Evolutionary conservation across 345 rosid genomes (phyloP).

Genomic region (Euphorbia pulcherrima): DNA sequence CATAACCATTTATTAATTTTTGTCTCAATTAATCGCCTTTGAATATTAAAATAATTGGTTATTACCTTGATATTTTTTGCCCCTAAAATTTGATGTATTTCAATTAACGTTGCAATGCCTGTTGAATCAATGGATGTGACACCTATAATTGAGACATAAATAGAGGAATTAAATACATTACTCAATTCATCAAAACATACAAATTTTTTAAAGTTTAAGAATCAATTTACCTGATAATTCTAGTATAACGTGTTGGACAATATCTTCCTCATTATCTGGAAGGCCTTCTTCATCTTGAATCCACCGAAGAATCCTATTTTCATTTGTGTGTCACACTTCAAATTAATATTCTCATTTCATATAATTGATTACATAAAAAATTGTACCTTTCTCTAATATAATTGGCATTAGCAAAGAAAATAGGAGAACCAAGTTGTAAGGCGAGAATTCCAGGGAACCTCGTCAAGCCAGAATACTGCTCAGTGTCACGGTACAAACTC

Average conservation of each 20-base stretch:
- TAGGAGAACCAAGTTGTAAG: constrained; percentile 81
- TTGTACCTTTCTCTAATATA: constrained; percentile 65
- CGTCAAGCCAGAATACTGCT: constrained; percentile 56
- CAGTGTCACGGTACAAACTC: constrained; percentile 50
- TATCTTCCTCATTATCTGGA: constrained; percentile 23
- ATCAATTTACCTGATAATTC: constrained; percentile 64
- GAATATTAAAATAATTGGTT: not conserved
- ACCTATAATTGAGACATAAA: constrained; percentile 33
- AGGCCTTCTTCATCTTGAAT: constrained; percentile 46
- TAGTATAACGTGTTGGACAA: constrained; percentile 54
- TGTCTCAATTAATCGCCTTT: not conserved
- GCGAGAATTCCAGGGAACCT: constrained; percentile 46
- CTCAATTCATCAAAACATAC: too few relatives aligned
- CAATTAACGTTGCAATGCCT: constrained; percentile 61
- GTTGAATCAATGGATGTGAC: constrained; percentile 71
- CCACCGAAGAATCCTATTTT: constrained; percentile 55
- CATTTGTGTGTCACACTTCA: not conserved
- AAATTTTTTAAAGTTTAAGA: not conserved
- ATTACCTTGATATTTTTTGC: constrained; percentile 47
- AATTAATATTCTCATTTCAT: not conserved
- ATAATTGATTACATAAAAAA: not conserved
- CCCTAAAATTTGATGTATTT: constrained; percentile 47
- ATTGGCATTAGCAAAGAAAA: constrained; percentile 70
- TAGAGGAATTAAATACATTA: not conserved
- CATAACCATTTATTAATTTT: not conserved